A percentile compares a stretch with the other conserved stretches of the same genome.
phyloP scores from a whole-genome alignment of 225 moss, liverwort and hornwort species.

The Anthoceros angustus region DNA sequence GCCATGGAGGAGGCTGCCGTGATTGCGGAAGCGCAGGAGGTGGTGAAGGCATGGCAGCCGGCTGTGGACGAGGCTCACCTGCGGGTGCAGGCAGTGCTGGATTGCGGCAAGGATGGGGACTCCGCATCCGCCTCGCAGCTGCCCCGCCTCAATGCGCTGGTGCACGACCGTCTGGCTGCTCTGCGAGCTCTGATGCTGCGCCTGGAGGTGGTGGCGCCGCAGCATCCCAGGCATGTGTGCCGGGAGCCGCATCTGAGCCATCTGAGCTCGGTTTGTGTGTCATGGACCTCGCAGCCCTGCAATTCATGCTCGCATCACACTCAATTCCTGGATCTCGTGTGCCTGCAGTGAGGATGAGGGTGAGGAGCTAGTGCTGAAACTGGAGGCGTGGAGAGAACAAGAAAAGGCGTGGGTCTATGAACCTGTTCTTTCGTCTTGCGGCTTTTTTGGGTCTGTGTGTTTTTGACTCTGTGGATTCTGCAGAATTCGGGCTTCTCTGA shows the following conservation, averaged over 20 bases:
- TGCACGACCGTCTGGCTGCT: constrained; percentile 59
- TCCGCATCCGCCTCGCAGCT: constrained; percentile 47
- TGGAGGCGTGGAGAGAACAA: constrained; percentile 88
- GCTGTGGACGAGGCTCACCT: constrained; percentile 50
- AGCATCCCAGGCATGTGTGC: constrained; percentile 37
- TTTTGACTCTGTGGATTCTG: constrained; percentile 6
- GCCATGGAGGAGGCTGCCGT: constrained; percentile 12
- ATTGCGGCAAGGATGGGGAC: constrained; percentile 33
- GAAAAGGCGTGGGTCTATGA: constrained; percentile 61
- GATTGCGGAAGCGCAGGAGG: constrained; percentile 18
- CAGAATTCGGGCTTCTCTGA: constrained; percentile 68
- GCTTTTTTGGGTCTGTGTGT: background rate
- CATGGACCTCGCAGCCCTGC: background rate
- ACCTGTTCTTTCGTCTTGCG: constrained; percentile 11
- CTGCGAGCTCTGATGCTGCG: constrained; percentile 49
- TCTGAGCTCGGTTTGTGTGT: background rate
- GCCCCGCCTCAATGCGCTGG: constrained; percentile 66
- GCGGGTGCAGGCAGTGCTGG: constrained; percentile 54
- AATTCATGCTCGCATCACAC: too few species aligned
- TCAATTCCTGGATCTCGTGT: too few species aligned
- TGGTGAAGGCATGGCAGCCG: constrained; percentile 30
- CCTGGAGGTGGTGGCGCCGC: constrained; percentile 62
- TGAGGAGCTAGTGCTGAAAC: constrained; percentile 38
- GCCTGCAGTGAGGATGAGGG: constrained; percentile 65
- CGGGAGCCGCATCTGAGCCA: background rate